Conservation (phyloP, 306 rosid genomes). For the Vigna hirtella region DNA sequence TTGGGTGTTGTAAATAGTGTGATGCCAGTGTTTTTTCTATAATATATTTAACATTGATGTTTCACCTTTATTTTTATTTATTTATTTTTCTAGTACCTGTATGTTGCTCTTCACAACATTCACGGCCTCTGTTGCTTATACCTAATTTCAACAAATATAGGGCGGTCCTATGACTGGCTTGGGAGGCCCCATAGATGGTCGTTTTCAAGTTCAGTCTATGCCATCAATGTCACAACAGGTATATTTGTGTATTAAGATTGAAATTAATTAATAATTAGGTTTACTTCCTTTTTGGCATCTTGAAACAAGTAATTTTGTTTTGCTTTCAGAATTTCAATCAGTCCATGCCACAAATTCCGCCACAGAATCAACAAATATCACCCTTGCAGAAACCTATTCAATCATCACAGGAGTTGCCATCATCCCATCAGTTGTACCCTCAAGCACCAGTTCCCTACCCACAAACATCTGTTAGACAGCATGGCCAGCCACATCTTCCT, state of each 20-base stretch:
- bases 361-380: conserved; percentile 64
- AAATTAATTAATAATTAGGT: conserved; percentile 35
- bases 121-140: conserved; percentile 37
- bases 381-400: conserved; percentile 69
- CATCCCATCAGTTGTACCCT: conserved; percentile 62
- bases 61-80: background rate
- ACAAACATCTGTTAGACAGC: conserved; percentile 59
- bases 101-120: conserved; percentile 16
- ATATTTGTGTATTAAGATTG: conserved; percentile 22
- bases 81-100: background rate
- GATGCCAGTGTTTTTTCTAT: background rate
- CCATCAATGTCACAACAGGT: conserved; percentile 72
- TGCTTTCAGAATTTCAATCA: conserved; percentile 72
- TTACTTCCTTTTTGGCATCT: conserved; percentile 36
- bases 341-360: conserved; percentile 60
- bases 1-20: background rate
- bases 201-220: conserved; percentile 51
- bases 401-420: conserved; percentile 77
- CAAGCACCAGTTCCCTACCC: conserved; percentile 65
- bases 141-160: conserved; percentile 50
- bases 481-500: conserved; percentile 67
- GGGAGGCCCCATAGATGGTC: conserved; percentile 61
- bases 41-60: conserved; percentile 12
- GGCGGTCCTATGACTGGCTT: conserved; percentile 64
- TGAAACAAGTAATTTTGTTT: conserved; percentile 32